These are phyloP conservation scores for Heracleum sosnowskyi DNA, from an alignment of 129 eudicot genomes.

Conservation along the genomic window DNA sequence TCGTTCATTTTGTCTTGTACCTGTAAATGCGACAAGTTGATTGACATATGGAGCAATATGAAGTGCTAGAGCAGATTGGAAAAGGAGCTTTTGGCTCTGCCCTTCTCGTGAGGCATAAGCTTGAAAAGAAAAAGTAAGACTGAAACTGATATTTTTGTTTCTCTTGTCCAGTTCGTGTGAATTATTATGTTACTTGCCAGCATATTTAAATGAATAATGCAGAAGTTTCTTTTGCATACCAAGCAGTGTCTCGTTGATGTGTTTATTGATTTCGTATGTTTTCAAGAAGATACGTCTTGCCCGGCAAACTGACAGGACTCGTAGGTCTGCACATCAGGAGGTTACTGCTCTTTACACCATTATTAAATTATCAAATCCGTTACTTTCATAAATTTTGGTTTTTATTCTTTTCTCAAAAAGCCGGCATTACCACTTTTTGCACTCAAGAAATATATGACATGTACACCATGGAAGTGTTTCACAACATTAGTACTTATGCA, in stretches of 20 bases:
- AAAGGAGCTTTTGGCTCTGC: conserved; percentile 97
- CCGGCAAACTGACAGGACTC: conserved; percentile 95
- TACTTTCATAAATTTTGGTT: neutral
- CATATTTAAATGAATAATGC: neutral
- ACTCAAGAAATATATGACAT: neutral
- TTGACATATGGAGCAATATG: conserved; percentile 78
- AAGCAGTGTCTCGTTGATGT: conserved; percentile 9
- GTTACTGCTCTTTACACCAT: conserved; percentile 37
- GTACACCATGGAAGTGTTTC: neutral
- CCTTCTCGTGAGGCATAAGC: conserved; percentile 87
- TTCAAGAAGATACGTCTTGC: conserved; percentile 98
- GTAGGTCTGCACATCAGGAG: conserved; percentile 98
- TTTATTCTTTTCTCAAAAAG: neutral
- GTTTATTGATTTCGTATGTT: conserved; percentile 50
- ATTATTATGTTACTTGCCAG: neutral
- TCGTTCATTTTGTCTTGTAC: conserved; percentile 5
- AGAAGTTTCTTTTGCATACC: neutral
- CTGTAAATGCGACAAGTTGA: conserved; percentile 18
- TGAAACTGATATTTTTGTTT: neutral
- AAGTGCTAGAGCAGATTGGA: conserved; percentile 92
- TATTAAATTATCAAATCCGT: neutral
- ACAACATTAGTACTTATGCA: neutral
- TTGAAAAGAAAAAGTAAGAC: conserved; percentile 89
- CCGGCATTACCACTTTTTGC: neutral
- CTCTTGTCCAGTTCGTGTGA: neutral